Conservation (phyloP, 2,329 filamentous ascomycete genomes). For the Ophiostoma quercus region DNA sequence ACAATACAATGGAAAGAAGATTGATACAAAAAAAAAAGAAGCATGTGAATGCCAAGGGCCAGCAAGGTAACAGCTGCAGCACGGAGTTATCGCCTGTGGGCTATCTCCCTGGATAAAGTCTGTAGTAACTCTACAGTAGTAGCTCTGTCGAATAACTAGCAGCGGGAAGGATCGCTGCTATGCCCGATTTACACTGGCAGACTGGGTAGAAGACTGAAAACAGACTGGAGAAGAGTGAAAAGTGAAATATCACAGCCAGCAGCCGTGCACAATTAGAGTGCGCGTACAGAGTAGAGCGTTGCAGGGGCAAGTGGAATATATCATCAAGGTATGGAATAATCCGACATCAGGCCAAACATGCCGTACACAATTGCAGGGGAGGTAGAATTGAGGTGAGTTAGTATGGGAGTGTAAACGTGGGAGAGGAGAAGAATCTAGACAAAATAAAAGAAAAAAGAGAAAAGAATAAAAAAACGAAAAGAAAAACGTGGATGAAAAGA, state of each 20-base stretch:
- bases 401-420: background rate
- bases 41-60: background rate
- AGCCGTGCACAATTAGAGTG: background rate
- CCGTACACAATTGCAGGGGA: slow-evolving; percentile 2
- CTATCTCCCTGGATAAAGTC: background rate
- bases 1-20: background rate
- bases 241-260: background rate
- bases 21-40: background rate
- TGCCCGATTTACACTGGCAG: background rate
- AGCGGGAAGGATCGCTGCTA: background rate
- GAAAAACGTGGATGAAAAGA: background rate
- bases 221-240: background rate
- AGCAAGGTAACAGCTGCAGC: background rate
- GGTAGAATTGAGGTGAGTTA: background rate
- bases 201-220: background rate
- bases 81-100: background rate
- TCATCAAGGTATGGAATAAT: background rate
- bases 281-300: too few relatives aligned
- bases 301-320: background rate
- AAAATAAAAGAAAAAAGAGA: background rate
- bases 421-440: background rate
- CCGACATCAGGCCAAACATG: background rate
- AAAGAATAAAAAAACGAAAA: background rate
- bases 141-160: background rate
- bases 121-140: too few relatives aligned